phyloP scores from a whole-genome alignment of 179 eudicot genomes.

The Patellifolia procumbens region DNA sequence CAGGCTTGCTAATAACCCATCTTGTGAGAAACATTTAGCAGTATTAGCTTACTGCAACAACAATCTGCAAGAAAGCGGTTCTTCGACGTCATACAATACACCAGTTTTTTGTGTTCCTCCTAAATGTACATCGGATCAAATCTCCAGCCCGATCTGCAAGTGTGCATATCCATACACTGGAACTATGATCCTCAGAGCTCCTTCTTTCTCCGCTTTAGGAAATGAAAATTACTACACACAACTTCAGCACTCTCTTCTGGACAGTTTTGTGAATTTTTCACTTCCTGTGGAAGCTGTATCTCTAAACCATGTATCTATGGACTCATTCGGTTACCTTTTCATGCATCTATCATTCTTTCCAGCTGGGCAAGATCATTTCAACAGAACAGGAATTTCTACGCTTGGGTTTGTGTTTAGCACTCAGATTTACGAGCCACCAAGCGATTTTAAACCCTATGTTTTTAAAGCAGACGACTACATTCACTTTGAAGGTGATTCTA shows the following conservation, averaged over 20 bases:
- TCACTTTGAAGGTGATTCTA: constrained; percentile 29
- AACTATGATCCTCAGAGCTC: constrained; percentile 46
- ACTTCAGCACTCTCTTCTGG: constrained; percentile 40
- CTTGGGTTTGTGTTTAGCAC: constrained; percentile 59
- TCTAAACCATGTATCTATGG: constrained; percentile 38
- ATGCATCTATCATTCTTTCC: constrained; percentile 54
- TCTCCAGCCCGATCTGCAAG: constrained; percentile 51
- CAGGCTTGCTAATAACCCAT: constrained; percentile 49
- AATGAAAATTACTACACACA: constrained; percentile 24
- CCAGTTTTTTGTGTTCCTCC: constrained; percentile 39
- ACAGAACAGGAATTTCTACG: constrained; percentile 47
- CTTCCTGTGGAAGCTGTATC: constrained; percentile 67
- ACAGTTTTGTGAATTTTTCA: constrained; percentile 30
- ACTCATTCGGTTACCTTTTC: constrained; percentile 38
- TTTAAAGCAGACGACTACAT: constrained; percentile 42
- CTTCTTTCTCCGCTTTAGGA: constrained; percentile 51
- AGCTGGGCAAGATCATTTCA: constrained; percentile 42
- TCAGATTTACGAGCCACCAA: constrained; percentile 43
- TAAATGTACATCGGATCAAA: constrained; percentile 40
- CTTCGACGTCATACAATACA: constrained; percentile 27
- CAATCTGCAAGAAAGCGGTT: constrained; percentile 10
- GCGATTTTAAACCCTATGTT: constrained; percentile 53
- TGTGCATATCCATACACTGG: constrained; percentile 64
- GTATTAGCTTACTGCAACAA: constrained; percentile 33
- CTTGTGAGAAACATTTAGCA: constrained; percentile 23